These are phyloP conservation scores for Limonium bicolor DNA, from an alignment of 148 eudicot genomes.

Conservation along the genomic window DNA sequence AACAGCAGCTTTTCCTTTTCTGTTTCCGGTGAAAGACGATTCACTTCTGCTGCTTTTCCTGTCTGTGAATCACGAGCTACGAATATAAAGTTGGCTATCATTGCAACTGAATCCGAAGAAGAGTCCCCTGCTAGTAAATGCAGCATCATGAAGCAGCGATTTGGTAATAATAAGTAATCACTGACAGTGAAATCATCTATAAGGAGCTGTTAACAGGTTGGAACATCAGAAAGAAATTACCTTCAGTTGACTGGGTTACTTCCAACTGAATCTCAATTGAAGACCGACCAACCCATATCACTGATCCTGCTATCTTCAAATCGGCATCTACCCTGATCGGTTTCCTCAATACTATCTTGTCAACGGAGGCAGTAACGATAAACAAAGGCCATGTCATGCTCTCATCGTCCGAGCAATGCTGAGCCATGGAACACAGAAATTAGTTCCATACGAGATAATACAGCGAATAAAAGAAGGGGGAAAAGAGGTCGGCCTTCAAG, in stretches of 20 bases:
- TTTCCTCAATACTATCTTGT: constrained; percentile 79
- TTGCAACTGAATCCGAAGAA: constrained; percentile 42
- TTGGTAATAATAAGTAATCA: too few relatives aligned
- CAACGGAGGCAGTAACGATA: constrained; percentile 91
- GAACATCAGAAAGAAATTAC: too few relatives aligned
- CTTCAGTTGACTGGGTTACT: constrained; percentile 49
- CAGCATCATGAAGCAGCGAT: too few relatives aligned
- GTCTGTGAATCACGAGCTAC: constrained; percentile 96
- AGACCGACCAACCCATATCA: constrained; percentile 90
- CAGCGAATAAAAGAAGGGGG: too few relatives aligned
- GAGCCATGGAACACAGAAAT: too few relatives aligned
- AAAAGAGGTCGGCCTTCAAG: too few relatives aligned
- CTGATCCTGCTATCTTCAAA: constrained; percentile 69
- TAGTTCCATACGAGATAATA: too few relatives aligned
- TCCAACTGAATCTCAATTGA: constrained; percentile 95
- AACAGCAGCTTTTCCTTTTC: constrained; percentile 51
- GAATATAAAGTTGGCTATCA: constrained; percentile 86
- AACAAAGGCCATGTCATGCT: constrained; percentile 81
- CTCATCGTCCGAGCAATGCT: constrained; percentile 91
- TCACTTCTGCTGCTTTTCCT: constrained; percentile 75
- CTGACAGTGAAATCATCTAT: too few relatives aligned
- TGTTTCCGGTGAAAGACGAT: constrained; percentile 71
- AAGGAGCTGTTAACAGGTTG: too few relatives aligned
- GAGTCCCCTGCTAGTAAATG: constrained; percentile 16
- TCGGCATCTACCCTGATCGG: constrained; percentile 75